Base-by-base conservation (phyloP, 1,284 basidiomycete species). In the Trametes pubescens region DNA sequence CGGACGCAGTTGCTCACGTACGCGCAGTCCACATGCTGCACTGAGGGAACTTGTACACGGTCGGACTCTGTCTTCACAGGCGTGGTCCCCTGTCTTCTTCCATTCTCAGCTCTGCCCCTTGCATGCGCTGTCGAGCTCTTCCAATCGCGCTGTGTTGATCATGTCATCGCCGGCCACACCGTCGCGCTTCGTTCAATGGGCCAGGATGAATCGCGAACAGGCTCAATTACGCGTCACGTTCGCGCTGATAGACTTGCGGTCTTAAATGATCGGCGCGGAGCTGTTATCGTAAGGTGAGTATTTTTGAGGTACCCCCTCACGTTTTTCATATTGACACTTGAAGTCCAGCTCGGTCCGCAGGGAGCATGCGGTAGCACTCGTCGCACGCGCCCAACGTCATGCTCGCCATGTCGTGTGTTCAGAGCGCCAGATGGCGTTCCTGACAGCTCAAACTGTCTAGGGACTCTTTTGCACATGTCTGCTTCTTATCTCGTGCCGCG, bases 31-130 rank as follows among this genome's bases (percentile, higher is more conserved):
- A 66, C 54, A 62, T 66, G 65, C 57, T 62, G 6, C 52, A 53
- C 61, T 51, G 52, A 51, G 65, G 65, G 65, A 62, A 66, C 51
- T 34, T 53, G 49, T 40, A 57, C 44, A 59, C 43, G 56, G 26
- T 47, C 40, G 47, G 48, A 24, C 47, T 10, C 43, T 14, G 32
- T 13, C 52, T 40, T 55, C 35, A 32, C 48, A 59, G 22, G n/a
- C 40, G 57, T 56, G 43, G 57, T 35, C 37, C 44, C 29, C 38
- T 38, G 26, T 2, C 34, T n/a, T 10, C 46, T 61, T 37, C 40
- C 18, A 40, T 60, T 51, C 48, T 56, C 53, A 56, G 26, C 53
- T 29, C 18, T 38, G 5, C 34, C 18, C 10, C 5, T 34, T 26
- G 21, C 14, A 34, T 18, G 4, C n/a, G 43, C 26, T 8, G 11